Percentiles rank a stretch among this genome's conserved stretches.
Evolutionary conservation across 192 early-diverging fungal species (phyloP).

Genomic region (Piromyces finnis): DNA sequence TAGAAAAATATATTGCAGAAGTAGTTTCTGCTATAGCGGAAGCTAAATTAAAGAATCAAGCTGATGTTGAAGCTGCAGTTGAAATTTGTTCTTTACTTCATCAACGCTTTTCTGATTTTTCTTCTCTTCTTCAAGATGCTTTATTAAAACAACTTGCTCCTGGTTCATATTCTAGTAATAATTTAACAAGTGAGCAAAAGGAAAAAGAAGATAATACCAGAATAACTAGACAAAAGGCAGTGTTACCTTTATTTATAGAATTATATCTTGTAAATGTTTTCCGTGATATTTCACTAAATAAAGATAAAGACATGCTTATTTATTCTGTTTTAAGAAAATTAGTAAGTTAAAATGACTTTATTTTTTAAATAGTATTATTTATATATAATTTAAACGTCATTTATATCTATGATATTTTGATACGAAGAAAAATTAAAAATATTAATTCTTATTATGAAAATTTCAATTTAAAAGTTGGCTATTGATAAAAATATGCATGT

Average conservation of each 20-base stretch:
- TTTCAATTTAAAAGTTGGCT: neutral
- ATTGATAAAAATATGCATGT: neutral
- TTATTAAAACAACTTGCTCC: conserved; percentile 48
- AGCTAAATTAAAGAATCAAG: conserved; percentile 46
- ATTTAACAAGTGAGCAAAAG: conserved; percentile 50
- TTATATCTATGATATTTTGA: neutral
- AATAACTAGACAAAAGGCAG: conserved; percentile 37
- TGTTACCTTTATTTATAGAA: conserved; percentile 58
- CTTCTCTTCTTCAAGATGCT: conserved; percentile 36
- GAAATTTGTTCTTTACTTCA: conserved; percentile 70
- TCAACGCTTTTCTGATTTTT: conserved; percentile 76
- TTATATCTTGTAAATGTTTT: conserved; percentile 62
- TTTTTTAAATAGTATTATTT: neutral
- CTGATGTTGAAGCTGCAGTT: conserved; percentile 63
- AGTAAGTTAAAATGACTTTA: conserved; percentile 12
- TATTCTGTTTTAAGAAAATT: conserved; percentile 12
- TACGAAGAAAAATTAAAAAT: neutral
- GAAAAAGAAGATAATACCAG: conserved; percentile 73
- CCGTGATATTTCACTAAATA: conserved; percentile 18
- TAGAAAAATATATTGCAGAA: conserved; percentile 96
- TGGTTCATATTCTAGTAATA: conserved; percentile 23
- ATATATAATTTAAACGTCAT: too few species aligned
- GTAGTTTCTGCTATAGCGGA: conserved; percentile 69
- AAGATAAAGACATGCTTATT: conserved; percentile 42
- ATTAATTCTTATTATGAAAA: neutral